Evolutionary conservation across 495 filamentous ascomycete species (phyloP).

Genomic region (Lichina pygmaea): DNA sequence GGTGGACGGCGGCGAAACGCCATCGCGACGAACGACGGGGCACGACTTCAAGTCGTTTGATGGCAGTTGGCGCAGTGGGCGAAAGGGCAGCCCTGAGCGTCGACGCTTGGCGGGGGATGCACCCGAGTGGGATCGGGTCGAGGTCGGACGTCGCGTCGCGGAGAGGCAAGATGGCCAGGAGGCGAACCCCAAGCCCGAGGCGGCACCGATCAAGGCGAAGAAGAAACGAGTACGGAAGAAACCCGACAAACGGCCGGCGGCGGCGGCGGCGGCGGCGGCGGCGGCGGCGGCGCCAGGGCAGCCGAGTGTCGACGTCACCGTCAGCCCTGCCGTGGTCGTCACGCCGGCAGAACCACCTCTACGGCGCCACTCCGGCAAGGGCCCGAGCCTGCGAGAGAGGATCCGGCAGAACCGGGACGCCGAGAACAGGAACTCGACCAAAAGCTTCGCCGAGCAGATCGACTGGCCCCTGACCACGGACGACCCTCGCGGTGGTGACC

Average conservation of each 20-base stretch:
- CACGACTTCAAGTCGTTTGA: conserved; percentile 1
- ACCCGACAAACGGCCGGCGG: not conserved
- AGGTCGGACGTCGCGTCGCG: too few species aligned
- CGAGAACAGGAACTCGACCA: conserved; percentile 11
- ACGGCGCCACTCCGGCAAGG: conserved; percentile 4
- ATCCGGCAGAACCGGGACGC: conserved; percentile 9
- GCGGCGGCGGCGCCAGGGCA: not conserved
- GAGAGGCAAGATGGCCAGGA: too few species aligned
- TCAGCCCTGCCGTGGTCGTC: conserved; percentile 5
- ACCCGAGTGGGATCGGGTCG: too few species aligned
- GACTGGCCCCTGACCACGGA: conserved; percentile 17
- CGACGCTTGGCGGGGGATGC: too few species aligned
- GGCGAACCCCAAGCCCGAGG: too few species aligned
- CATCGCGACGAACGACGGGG: not conserved
- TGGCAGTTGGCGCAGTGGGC: not conserved
- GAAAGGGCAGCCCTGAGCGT: too few species aligned
- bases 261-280: not conserved
- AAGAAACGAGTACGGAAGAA: too few species aligned
- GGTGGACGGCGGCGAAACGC: not conserved
- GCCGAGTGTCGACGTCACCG: too few species aligned
- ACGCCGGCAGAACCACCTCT: conserved; percentile 9
- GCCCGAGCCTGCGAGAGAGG: conserved; percentile 14
- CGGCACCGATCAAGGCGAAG: too few species aligned
- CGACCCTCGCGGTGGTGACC: conserved; percentile 11
- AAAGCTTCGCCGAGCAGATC: conserved; percentile 16